Evolutionary conservation across 164 flowering plant species (phyloP).

Genomic region (Akebia trifoliata): DNA sequence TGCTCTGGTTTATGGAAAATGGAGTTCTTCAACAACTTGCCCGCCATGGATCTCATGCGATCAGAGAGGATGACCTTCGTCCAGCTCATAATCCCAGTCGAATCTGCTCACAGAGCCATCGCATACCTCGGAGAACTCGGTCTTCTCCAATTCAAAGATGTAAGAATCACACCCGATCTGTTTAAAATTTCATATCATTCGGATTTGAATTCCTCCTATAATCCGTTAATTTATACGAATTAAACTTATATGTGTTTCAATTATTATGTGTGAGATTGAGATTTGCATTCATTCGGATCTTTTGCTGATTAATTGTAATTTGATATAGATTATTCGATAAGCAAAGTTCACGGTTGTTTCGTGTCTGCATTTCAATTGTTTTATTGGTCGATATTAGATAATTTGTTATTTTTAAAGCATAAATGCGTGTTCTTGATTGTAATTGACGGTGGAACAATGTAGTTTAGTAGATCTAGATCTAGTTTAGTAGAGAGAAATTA

Average conservation of each 20-base stretch:
- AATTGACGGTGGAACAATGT: no score
- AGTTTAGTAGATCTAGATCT: no score
- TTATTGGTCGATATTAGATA: no score
- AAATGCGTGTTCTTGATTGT: no score
- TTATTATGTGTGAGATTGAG: no score
- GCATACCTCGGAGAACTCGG: slow-evolving; percentile 91
- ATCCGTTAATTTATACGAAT: background rate
- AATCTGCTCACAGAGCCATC: slow-evolving; percentile 82
- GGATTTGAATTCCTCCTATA: background rate
- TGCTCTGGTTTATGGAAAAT: slow-evolving; percentile 26
- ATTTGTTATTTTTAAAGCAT: no score
- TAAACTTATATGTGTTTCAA: background rate
- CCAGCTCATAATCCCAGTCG: slow-evolving; percentile 87
- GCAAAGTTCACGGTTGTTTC: no score
- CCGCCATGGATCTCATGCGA: slow-evolving; percentile 91
- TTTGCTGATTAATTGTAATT: no score
- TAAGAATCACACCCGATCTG: slow-evolving; percentile 22
- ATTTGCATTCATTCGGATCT: no score
- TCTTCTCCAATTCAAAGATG: slow-evolving; percentile 84
- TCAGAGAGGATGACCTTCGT: slow-evolving; percentile 90
- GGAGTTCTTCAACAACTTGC: slow-evolving; percentile 44
- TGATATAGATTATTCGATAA: no score
- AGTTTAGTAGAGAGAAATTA: no score
- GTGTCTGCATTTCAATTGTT: no score
- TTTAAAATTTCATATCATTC: background rate